Base-by-base conservation (phyloP, 495 filamentous ascomycete species). In the Lasiosphaeria hispida region DNA sequence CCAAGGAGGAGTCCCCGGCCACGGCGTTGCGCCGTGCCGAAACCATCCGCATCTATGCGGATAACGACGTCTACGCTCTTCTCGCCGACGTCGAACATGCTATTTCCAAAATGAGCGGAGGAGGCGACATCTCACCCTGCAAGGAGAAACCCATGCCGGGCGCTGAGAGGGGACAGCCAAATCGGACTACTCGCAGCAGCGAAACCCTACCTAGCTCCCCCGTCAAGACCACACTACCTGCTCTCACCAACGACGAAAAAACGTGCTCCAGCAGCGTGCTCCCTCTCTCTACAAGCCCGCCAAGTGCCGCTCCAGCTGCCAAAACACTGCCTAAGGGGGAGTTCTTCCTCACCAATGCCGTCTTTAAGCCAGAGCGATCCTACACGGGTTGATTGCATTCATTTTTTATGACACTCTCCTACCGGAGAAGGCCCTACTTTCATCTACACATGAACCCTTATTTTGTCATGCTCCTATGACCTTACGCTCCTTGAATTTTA, bases 11-110 rank as follows among this genome's bases (percentile, higher is more conserved):
- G 7, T 60, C 48, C 36, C 34, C 51, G 3, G 55, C 56, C 15
- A 19, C 64, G 13, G 15, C 66, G 15, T 54, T 73, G 51, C 72
- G 53, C 39, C 72, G 61, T 30, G 82, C 81, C 19, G 79, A 88
- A 66, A 87, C 83, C 52, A 89, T 89, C 58, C 82, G 80, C 57
- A 81, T 88, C 59, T 87, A 87, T 57, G 85, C 84, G 33, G 85
- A 84, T 61, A 76, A 76, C 51, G 82, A 85, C 48, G 82, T 90
- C 9, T 85, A 82, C 59, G 82, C 83, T 0, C 74, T 87, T 7
- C 65, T 87, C 33, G 78, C 77, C 3, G 83, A 87, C 55, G 84
- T 87, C 10, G 82, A 85, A 65, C 74, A 77, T 45, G 78, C 82
- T 53, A 82, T 87, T 64, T 79, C 76, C 51, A 74, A 76, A 44